Evolutionary conservation across 192 early-diverging fungal species (phyloP).

Genomic region (Gamsiella multidivaricata): DNA sequence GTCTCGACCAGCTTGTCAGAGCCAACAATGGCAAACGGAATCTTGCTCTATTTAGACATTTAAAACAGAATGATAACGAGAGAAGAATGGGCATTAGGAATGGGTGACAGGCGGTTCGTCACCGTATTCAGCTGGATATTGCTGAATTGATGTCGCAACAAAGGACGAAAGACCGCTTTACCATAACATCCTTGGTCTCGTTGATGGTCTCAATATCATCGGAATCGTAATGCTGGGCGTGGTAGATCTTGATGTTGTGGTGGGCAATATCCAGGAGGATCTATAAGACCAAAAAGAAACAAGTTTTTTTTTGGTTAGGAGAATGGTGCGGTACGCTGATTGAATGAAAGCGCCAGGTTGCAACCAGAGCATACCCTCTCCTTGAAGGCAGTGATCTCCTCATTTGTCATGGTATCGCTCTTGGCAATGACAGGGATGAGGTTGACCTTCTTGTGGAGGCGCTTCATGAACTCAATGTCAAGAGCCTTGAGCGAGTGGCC

Average conservation of each 20-base stretch:
- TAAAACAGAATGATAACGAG: constrained; percentile 14
- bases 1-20: constrained; percentile 87
- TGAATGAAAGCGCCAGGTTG: too few relatives aligned
- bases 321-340: too few relatives aligned
- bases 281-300: constrained; percentile 28
- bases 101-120: too few relatives aligned
- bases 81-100: constrained; percentile 13
- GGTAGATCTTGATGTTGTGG: constrained; percentile 90
- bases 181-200: constrained; percentile 85
- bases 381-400: constrained; percentile 87
- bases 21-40: constrained; percentile 97
- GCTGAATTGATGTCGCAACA: too few relatives aligned
- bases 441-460: constrained; percentile 88
- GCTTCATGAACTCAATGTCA: constrained; percentile 97
- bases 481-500: constrained; percentile 92
- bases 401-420: constrained; percentile 88
- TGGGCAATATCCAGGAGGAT: constrained; percentile 85
- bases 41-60: constrained; percentile 87
- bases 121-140: too few relatives aligned
- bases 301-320: too few relatives aligned
- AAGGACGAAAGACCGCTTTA: constrained; percentile 17
- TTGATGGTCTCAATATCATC: constrained; percentile 86
- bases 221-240: constrained; percentile 82
- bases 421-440: constrained; percentile 91
- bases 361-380: constrained; percentile 63